Percentiles rank a stretch among this genome's conserved stretches.
Conservation (phyloP, 768 basidiomycete genomes). For the Suillus americanus region DNA sequence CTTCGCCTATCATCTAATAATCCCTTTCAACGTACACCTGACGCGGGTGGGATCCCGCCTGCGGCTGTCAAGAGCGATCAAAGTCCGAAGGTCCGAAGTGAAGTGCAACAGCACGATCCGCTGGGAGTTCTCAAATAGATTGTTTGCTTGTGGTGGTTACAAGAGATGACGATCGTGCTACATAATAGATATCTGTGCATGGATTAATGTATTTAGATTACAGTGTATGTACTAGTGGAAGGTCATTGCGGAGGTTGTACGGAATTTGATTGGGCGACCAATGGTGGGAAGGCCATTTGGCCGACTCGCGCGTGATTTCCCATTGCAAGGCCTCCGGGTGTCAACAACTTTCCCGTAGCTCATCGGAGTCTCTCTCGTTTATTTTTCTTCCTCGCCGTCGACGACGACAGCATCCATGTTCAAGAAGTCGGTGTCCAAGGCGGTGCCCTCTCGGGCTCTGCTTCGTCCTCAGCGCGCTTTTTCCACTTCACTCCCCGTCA, state of each 20-base stretch:
- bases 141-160: not conserved
- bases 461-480: constrained; percentile 57
- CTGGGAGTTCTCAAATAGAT: constrained; percentile 29
- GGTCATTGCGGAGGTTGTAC: constrained; percentile 9
- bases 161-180: not conserved
- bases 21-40: constrained; percentile 27
- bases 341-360: constrained; percentile 17
- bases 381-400: constrained; percentile 8
- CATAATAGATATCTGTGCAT: not conserved
- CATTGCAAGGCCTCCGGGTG: constrained; percentile 7
- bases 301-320: constrained; percentile 9
- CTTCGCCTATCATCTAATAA: constrained; percentile 28
- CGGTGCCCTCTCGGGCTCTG: constrained; percentile 39
- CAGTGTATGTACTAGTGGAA: not conserved
- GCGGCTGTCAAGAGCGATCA: constrained; percentile 3
- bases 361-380: constrained; percentile 10
- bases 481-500: constrained; percentile 58
- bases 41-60: constrained; percentile 12
- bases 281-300: constrained; percentile 6
- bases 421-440: constrained; percentile 54
- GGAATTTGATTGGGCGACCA: constrained; percentile 5
- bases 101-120: constrained; percentile 29
- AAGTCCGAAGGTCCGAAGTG: constrained; percentile 13
- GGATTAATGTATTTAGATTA: not conserved
- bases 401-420: constrained; percentile 50